These are phyloP conservation scores for Hordeum vulgare DNA, from an alignment of 176 grass and related monocot species.

Conservation along the genomic window DNA sequence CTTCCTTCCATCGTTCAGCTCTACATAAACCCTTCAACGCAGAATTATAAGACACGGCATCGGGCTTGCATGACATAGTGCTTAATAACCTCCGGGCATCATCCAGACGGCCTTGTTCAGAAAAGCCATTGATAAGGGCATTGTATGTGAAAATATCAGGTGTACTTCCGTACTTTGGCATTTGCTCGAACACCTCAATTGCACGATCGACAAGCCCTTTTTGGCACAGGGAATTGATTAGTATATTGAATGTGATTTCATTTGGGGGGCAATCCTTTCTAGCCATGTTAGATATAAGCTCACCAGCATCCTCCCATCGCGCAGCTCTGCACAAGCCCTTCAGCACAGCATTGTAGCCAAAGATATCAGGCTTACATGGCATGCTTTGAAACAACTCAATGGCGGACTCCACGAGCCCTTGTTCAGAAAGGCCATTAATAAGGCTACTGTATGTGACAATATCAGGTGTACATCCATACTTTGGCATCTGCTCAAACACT, in stretches of 20 bases:
- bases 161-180: conserved; percentile 31
- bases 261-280: conserved; percentile 41
- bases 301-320: conserved; percentile 37
- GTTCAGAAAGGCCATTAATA: conserved; percentile 51
- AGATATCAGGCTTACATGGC: conserved; percentile 46
- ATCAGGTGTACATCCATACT: conserved; percentile 33
- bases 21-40: conserved; percentile 44
- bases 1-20: conserved; percentile 39
- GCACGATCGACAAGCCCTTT: conserved; percentile 32
- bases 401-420: conserved; percentile 30
- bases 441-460: conserved; percentile 48
- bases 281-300: conserved; percentile 37
- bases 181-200: conserved; percentile 39
- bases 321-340: conserved; percentile 40
- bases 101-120: conserved; percentile 33
- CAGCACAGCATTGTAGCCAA: conserved; percentile 40
- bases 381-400: conserved; percentile 38
- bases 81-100: conserved; percentile 34
- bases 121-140: conserved; percentile 42
- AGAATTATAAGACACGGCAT: conserved; percentile 42
- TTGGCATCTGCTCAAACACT: conserved; percentile 43
- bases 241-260: conserved; percentile 48
- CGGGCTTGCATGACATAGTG: conserved; percentile 40
- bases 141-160: conserved; percentile 49
- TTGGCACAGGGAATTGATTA: conserved; percentile 43